These are phyloP conservation scores for Ceratobasidium sp. DNA, from an alignment of 1,284 basidiomycete genomes.

Conservation along the genomic window DNA sequence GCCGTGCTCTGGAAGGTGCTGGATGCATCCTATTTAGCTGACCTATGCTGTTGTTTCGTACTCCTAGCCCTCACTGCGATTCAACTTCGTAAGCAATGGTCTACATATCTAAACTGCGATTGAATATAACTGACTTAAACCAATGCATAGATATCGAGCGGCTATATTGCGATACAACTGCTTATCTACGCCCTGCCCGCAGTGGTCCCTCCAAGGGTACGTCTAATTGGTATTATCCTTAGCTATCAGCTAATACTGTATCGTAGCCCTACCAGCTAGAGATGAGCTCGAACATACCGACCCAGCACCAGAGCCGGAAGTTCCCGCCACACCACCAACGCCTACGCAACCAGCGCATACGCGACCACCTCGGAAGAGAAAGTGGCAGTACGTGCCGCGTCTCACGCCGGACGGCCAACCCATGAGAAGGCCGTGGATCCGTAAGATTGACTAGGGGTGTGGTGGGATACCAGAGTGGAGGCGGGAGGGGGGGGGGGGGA, in stretches of 20 bases:
- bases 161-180: neutral
- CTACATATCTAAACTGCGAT: neutral
- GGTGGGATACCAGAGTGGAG: neutral
- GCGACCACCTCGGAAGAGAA: no score
- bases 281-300: neutral
- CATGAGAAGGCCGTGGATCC: neutral
- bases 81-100: neutral
- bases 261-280: neutral
- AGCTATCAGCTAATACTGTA: neutral
- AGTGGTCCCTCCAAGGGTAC: neutral
- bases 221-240: neutral
- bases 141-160: neutral
- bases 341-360: neutral
- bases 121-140: neutral
- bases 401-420: neutral
- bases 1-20: neutral
- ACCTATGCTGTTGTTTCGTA: neutral
- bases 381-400: neutral
- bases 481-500: no score
- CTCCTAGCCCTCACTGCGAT: neutral
- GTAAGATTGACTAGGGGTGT: neutral
- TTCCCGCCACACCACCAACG: neutral
- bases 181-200: neutral
- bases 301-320: neutral
- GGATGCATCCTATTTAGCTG: neutral